These are phyloP conservation scores for Pisolithus thermaeus DNA, from an alignment of 1,284 basidiomycete genomes.

Conservation along the genomic window DNA sequence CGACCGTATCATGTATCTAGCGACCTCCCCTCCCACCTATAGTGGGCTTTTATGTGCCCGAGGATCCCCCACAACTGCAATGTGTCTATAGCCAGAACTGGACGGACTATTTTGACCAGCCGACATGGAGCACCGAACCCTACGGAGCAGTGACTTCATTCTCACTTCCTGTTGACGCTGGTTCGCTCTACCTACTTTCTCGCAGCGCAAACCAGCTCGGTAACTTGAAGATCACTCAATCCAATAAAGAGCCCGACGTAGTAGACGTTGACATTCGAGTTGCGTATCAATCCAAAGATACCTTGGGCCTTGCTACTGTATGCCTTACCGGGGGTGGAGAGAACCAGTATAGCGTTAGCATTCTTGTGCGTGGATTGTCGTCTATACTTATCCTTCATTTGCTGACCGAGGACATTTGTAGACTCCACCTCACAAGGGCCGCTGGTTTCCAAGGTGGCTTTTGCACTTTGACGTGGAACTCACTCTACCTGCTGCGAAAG, in stretches of 20 bases:
- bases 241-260: constrained; percentile 22
- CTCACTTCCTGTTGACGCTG: too few species aligned
- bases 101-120: constrained; percentile 21
- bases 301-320: constrained; percentile 29
- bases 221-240: constrained; percentile 26
- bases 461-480: constrained; percentile 30
- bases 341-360: constrained; percentile 34
- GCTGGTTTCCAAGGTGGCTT: constrained; percentile 3
- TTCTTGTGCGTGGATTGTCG: constrained; percentile 32
- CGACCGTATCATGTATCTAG: background rate
- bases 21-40: constrained; percentile 6
- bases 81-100: constrained; percentile 21
- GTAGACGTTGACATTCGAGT: constrained; percentile 31
- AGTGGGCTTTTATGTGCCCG: background rate
- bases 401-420: background rate
- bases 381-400: background rate
- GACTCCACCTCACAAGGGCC: constrained; percentile 4
- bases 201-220: constrained; percentile 31
- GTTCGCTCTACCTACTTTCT: constrained; percentile 35
- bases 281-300: constrained; percentile 22
- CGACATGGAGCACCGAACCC: constrained; percentile 19
- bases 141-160: too few species aligned
- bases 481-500: constrained; percentile 25
- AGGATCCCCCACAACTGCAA: constrained; percentile 1
- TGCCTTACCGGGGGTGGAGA: constrained; percentile 29